Evolutionary conservation across 345 rosid genomes (phyloP), one percentile per base, ranked within the genome.

Genomic region (Eucalyptus fibrosa): DNA sequence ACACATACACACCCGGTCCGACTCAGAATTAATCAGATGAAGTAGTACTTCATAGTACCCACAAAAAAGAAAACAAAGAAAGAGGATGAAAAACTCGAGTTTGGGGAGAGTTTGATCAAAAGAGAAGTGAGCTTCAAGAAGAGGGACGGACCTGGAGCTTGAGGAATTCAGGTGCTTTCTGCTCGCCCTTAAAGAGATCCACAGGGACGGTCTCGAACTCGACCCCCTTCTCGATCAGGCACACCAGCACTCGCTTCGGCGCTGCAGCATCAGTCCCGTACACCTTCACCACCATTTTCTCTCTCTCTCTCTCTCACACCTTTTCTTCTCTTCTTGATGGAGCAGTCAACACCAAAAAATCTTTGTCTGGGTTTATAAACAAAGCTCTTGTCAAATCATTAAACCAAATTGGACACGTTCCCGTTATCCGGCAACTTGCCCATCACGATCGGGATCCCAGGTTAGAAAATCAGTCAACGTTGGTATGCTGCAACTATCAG

Each of bases 131-230:
- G 59, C 9, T 30, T 53, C 34, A 17, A 28, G 62, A 45, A 49
- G 47, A 14, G 62, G 37, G 87, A 72, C 17, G 1, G 87, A 93
- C 98, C 96, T 94, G 97, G 34, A 96, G 77, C 23, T 93, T 91
- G 89, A 95, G 98, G 80, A n/a, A 95, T 14, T 93, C 94, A 44
- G 96, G 94, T 16, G 28, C 88, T 82, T 87, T 93, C 40, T 95
- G 93, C 87, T 96, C 97, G 60, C 97, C 95, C 89, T 95, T 95
- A 62, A 92, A 30, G 89, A 95, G 92, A 93, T 96, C 97, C 88
- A 96, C 88, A 7, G 96, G 95, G 77, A 94, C 88, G 86, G 96
- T 93, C 59, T 96, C 96, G 86, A 95, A 94, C 24, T 94, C 86
- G 4, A 96, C 88, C 5, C 92, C 96, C 91, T 96, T 96, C 93